Evolutionary conservation across 305 asterid species (phyloP), one percentile per base, ranked within the genome.

Genomic region (Solanum chacoense): DNA sequence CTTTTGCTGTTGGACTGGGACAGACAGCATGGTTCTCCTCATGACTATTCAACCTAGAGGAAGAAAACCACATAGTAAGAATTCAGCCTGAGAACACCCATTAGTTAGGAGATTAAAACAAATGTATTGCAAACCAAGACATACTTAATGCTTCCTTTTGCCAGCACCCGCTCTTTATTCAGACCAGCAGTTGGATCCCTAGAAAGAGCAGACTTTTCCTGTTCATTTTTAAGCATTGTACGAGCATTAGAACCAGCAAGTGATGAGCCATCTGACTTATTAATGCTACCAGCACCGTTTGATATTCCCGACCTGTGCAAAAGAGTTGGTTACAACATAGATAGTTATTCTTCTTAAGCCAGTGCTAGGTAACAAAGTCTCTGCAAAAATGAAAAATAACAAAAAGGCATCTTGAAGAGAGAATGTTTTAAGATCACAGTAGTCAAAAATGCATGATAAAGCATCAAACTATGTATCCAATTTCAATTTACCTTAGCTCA

Each of bases 61-160:
- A 79, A 90, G 72, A 89, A 85, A 90, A 79, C 38, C 89, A 89
- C 90, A 73, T 86, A 79, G 88, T 85, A 75, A 71, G 32, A 77
- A 89, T 90, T 42, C 72, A 34, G 76, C 31, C 28, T 84, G 32
- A 84, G n/a, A 55, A 84, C 45, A 84, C 67, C 88, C 89, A 85
- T 7, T 55, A 29, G 72, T 13, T 59, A 29, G 77, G 85, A 80
- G 80, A 85, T 72, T 22, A 80, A 84, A 73, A 12, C 24, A 40
- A 83, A 84, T 16, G 22, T 63, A 55, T 32, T 13, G 76, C 73
- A 59, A 65, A 24, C 37, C 71, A 89, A 72, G 55, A 91, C 96
- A 83, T 95, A 95, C 99, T 94, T 98, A 42, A 94, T 93, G 92
- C 92, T 92, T 90, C 97, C 94, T 93, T 96, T 97, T 88, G 94